These are phyloP conservation scores for Macrophomina pseudophaseolina DNA, from an alignment of 2,329 filamentous ascomycete species.

Conservation along the genomic window DNA sequence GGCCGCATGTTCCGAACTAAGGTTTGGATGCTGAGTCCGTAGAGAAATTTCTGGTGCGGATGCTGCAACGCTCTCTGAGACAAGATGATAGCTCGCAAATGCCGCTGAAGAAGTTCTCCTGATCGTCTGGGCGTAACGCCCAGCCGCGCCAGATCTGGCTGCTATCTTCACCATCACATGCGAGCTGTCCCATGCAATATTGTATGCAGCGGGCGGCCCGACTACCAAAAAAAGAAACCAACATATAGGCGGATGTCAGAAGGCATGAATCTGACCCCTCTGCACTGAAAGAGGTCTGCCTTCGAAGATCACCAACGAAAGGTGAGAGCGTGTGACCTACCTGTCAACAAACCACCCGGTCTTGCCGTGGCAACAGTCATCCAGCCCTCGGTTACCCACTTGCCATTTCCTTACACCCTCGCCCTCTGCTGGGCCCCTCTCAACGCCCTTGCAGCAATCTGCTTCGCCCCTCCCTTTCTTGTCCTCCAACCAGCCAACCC, in stretches of 20 bases:
- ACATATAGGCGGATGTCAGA: neutral
- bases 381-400: too few relatives aligned
- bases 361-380: too few relatives aligned
- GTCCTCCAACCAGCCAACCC: neutral
- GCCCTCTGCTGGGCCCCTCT: too few relatives aligned
- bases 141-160: neutral
- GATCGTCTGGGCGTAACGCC: neutral
- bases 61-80: neutral
- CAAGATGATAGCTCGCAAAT: neutral
- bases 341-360: too few relatives aligned
- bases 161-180: neutral
- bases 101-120: neutral
- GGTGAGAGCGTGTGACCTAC: too few relatives aligned
- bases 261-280: neutral
- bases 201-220: neutral
- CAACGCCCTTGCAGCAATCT: too few relatives aligned
- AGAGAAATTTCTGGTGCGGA: neutral
- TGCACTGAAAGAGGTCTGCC: neutral
- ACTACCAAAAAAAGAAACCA: neutral
- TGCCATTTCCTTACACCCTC: too few relatives aligned
- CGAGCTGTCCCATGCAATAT: neutral
- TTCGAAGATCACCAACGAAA: neutral
- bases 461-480: too few relatives aligned
- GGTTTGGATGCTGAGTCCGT: neutral
- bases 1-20: slow-evolving; percentile 3